Base-by-base conservation (phyloP, 2,329 filamentous ascomycete species). In the Parastagonospora nodorum region DNA sequence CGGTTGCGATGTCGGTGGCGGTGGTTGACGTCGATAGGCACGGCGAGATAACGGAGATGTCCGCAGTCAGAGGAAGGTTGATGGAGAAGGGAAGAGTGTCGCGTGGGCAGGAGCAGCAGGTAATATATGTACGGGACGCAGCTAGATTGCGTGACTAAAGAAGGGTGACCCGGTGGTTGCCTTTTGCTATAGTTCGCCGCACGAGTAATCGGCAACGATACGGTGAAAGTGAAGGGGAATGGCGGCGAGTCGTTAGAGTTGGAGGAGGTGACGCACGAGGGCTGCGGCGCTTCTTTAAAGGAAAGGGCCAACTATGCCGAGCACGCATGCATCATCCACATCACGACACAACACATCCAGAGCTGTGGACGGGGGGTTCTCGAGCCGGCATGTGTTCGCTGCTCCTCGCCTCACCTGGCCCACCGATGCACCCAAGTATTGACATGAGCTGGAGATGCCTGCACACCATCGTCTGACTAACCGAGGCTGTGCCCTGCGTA, bases 251-350 rank as follows among this genome's bases (percentile, higher is more conserved):
- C 37, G 49, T 42, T 44, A 51, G 31, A n/a, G 31, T 11, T 33
- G 10, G n/a, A 10, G 31, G 31, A 33, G 31, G 10, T 33, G n/a
- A 48, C 19, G 19, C 54, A 60, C 12, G 32, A 29, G 39, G 45
- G 41, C 50, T 38, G 14, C 50, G 45, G 51, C 45, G 47, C 56
- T 58, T 56, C 55, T 50, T 54, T 60, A 60, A 58, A 51, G 32
- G 45, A 43, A 38, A 28, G 39, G 41, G 12, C 42, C 36, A 39
- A 48, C 42, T 14, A 45, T 33, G 42, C 42, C 30, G 37, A 24
- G 43, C 37, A 28, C 8, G 14, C 14, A 35, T 35, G 41, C 30
- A 33, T 35, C 37, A 40, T 40, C 16, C 37, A 24, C 19, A 40
- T 28, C 11, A 4, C 8, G 3, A 5, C 37, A 15, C 29, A 31